Evolutionary conservation across 73 alveolate species (phyloP).

Genomic region (Paramecium primaurelia): DNA sequence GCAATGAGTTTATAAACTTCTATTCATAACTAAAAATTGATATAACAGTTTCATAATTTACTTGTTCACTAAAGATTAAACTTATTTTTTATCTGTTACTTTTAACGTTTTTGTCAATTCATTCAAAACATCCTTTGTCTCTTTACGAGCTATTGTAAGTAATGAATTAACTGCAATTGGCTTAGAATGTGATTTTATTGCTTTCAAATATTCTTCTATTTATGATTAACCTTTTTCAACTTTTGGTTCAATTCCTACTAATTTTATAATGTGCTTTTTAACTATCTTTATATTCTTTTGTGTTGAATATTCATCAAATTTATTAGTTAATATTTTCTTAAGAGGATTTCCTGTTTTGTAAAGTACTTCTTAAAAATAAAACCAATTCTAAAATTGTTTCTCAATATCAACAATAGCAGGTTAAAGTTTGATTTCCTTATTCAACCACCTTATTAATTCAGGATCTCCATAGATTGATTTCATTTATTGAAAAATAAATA

Average conservation of each 20-base stretch:
- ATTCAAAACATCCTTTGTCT: background rate
- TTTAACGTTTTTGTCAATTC: slow-evolving; percentile 14
- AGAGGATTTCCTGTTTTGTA: slow-evolving; percentile 33
- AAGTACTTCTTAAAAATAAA: slow-evolving; percentile 23
- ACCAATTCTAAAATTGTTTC: slow-evolving; percentile 38
- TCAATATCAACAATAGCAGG: slow-evolving; percentile 39
- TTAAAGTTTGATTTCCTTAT: background rate
- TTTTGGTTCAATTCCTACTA: slow-evolving; percentile 36
- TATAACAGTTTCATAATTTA: slow-evolving; percentile 27
- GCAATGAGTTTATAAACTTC: slow-evolving; percentile 11
- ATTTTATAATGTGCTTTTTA: slow-evolving; percentile 28
- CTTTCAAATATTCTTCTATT: slow-evolving; percentile 31
- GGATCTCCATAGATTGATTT: slow-evolving; percentile 26
- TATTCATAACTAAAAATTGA: slow-evolving; percentile 33
- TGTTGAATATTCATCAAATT: slow-evolving; percentile 25
- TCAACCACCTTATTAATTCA: slow-evolving; percentile 36
- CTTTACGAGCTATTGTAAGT: background rate
- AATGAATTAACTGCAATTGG: background rate
- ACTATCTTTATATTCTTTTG: slow-evolving; percentile 13
- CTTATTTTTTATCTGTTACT: slow-evolving; percentile 10
- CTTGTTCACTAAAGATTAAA: background rate
- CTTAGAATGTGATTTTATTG: background rate
- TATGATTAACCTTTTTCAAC: slow-evolving; percentile 30
- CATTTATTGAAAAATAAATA: background rate
- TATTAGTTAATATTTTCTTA: slow-evolving; percentile 1